Evolutionary conservation across 306 rosid genomes (phyloP).

Genomic region (Vicia villosa): DNA sequence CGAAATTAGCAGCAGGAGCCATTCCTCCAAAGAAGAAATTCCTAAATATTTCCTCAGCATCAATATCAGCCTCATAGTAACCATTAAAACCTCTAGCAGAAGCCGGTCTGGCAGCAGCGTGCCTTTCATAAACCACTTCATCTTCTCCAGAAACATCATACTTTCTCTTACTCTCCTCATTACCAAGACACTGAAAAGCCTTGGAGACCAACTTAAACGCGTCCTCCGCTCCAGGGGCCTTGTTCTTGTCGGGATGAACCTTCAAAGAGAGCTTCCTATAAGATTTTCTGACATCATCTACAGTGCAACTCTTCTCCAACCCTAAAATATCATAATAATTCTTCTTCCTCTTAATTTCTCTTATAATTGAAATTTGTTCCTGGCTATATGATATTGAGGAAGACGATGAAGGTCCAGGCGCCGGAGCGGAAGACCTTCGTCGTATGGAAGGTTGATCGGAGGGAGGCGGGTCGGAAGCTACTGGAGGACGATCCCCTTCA

Average conservation of each 20-base stretch:
- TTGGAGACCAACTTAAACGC: slow-evolving; percentile 87
- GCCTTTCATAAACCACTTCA: slow-evolving; percentile 67
- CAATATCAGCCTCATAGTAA: slow-evolving; percentile 74
- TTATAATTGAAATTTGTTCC: slow-evolving; percentile 72
- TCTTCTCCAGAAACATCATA: slow-evolving; percentile 80
- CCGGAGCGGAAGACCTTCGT: slow-evolving; percentile 47
- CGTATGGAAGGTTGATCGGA: slow-evolving; percentile 69
- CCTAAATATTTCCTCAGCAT: slow-evolving; percentile 89
- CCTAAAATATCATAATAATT: slow-evolving; percentile 87
- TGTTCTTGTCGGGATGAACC: slow-evolving; percentile 97
- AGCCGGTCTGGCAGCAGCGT: slow-evolving; percentile 47
- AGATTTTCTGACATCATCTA: slow-evolving; percentile 82
- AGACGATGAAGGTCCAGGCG: background rate
- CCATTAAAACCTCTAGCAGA: slow-evolving; percentile 59
- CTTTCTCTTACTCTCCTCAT: slow-evolving; percentile 64
- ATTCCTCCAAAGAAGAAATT: slow-evolving; percentile 93
- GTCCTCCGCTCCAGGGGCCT: slow-evolving; percentile 89
- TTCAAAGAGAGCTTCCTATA: slow-evolving; percentile 83
- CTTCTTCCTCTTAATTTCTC: slow-evolving; percentile 78
- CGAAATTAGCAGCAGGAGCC: slow-evolving; percentile 70
- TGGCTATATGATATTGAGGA: slow-evolving; percentile 55
- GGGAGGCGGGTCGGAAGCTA: slow-evolving; percentile 8
- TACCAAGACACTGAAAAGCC: slow-evolving; percentile 91
- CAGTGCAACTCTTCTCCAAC: slow-evolving; percentile 76
- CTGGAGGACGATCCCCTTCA: slow-evolving; percentile 38